Evolutionary conservation across 352 stramenopile species (phyloP), one percentile per base, ranked within the genome.

Genomic region (Globisporangium heterothallicum): DNA sequence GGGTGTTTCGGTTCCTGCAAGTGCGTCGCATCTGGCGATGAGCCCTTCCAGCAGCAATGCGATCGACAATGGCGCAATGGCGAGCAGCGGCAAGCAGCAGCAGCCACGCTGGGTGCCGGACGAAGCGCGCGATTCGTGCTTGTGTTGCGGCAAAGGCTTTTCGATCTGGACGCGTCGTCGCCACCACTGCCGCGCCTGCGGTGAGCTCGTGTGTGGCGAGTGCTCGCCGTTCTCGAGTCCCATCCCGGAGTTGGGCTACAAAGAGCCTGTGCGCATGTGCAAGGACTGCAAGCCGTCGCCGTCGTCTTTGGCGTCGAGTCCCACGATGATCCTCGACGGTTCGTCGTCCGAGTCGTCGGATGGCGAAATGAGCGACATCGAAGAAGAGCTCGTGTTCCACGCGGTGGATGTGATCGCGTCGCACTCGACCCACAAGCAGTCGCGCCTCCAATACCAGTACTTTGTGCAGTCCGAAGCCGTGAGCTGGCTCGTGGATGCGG

Each of bases 391-490:
- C 7, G 50, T 89, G 18, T 70, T 80, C 42, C 49, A 60, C 16
- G 77, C 82, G 13, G 66, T 90, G 12, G 76, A 92, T 13, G 66
- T 86, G 43, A 69, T 92, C 56, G 73, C 70, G n/a, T 65, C 66
- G 8, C 67, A 86, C 34, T 86, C 82, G 44, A 73, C 53, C 12
- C 56, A 83, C 45, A 92, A 92, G 60, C 66, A 78, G 44, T 84
- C 72, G n/a, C 81, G 79, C 52, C 55, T 92, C 29, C 74, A 72
- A 64, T 92, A 89, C 69, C 72, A 87, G 54, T 89, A 89, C 63
- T 92, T 93, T 48, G 75, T 91, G 47, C 77, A 91, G 58, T 91
- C 79, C 13, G 82, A 93, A 46, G 79, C 82, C 14, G 78, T 93
- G 53, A 91, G 72, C 58, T 93, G 82, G 79, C 75, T 93, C 34